phyloP scores from a whole-genome alignment of 2,329 filamentous ascomycete species.

The Daldinia sp. region DNA sequence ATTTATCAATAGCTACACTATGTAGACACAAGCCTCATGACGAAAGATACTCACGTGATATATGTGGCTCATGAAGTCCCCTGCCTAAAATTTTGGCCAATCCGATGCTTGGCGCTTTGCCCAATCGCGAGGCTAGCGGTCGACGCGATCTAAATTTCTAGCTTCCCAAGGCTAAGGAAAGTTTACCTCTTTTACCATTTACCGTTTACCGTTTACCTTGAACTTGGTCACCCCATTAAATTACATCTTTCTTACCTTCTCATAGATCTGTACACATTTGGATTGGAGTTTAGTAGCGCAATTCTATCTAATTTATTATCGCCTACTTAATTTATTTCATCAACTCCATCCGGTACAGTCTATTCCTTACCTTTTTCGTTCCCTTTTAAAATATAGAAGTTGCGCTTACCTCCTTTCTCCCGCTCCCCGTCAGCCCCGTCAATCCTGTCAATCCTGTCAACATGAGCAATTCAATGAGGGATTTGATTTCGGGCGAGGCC shows the following conservation, averaged over 20 bases:
- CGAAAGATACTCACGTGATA: not conserved
- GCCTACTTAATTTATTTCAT: not conserved
- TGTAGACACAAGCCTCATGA: not conserved
- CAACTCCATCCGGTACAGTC: not conserved
- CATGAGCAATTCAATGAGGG: conserved; percentile 72
- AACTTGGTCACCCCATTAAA: conserved; percentile 1
- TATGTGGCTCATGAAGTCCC: not conserved
- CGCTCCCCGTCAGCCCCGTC: conserved; percentile 32
- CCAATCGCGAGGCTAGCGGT: conserved; percentile 31
- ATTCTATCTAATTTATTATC: not conserved
- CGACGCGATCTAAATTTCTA: conserved; percentile 36
- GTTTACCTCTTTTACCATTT: too few relatives aligned
- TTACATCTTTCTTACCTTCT: not conserved
- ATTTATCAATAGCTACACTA: too few relatives aligned
- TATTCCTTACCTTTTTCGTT: not conserved
- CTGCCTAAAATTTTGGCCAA: not conserved
- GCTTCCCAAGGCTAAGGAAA: conserved; percentile 21
- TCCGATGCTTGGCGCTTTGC: not conserved
- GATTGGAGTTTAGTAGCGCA: not conserved
- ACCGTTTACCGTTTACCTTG: too few relatives aligned
- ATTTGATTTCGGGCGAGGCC: conserved; percentile 85
- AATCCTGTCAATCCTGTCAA: conserved; percentile 46
- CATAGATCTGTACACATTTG: not conserved
- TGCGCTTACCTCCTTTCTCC: not conserved
- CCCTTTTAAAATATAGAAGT: not conserved